These are phyloP conservation scores for Alopecurus myosuroides DNA, from an alignment of 176 grass and related monocot species.

Conservation along the genomic window DNA sequence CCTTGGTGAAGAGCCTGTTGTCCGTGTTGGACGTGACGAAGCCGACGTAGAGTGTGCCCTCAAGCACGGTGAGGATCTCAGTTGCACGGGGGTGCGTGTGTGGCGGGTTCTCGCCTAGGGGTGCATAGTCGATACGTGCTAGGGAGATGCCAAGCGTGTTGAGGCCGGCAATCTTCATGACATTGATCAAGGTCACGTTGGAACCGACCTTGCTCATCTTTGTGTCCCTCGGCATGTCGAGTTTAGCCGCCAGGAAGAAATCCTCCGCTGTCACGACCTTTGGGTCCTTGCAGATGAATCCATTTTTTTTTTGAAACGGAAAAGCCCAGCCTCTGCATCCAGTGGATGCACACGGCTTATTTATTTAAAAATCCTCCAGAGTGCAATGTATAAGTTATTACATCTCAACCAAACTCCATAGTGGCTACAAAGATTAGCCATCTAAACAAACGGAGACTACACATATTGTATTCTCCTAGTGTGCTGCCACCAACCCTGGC, in stretches of 20 bases:
- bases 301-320: too few relatives aligned
- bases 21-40: neutral
- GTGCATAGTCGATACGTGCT: neutral
- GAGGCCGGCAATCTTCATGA: too few relatives aligned
- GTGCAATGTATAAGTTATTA: too few relatives aligned
- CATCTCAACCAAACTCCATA: too few relatives aligned
- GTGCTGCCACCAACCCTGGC: too few relatives aligned
- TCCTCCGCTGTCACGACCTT: neutral
- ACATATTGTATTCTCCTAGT: too few relatives aligned
- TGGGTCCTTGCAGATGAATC: neutral
- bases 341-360: too few relatives aligned
- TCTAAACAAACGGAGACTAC: too few relatives aligned
- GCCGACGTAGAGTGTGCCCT: neutral
- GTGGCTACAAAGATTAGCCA: too few relatives aligned
- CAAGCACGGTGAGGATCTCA: neutral
- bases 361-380: too few relatives aligned
- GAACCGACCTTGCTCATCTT: neutral
- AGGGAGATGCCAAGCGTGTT: too few relatives aligned
- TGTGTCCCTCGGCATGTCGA: neutral
- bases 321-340: too few relatives aligned
- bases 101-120: neutral
- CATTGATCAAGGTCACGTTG: neutral
- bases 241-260: neutral
- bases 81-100: neutral
- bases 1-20: neutral